Conservation (phyloP, 805 yeast species). For the Candida boidinii region DNA sequence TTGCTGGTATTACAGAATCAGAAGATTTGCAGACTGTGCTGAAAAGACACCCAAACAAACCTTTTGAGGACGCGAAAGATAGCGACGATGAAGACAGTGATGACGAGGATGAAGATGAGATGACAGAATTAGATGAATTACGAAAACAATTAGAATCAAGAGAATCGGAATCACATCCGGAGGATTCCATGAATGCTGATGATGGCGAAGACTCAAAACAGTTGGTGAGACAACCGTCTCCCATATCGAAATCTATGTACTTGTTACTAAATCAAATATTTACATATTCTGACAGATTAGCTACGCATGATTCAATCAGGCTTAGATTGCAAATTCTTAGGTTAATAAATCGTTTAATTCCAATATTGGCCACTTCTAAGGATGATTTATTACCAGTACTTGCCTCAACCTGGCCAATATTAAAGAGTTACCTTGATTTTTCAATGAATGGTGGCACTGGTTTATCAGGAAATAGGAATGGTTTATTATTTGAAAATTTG, state of each 20-base stretch:
- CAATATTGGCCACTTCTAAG: conserved; percentile 43
- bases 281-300: conserved; percentile 56
- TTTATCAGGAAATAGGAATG: no score
- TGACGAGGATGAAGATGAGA: conserved; percentile 21
- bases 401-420: conserved; percentile 46
- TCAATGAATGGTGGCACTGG: no score
- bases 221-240: no score
- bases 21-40: conserved; percentile 9
- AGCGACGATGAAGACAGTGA: conserved; percentile 30
- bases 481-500: no score
- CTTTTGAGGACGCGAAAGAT: conserved; percentile 22
- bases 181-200: no score
- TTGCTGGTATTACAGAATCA: conserved; percentile 3
- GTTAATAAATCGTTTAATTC: conserved; percentile 35
- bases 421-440: no score
- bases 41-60: conserved; percentile 14
- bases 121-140: conserved; percentile 19
- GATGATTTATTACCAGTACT: conserved; percentile 38
- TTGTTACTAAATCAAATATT: conserved; percentile 49
- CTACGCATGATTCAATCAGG: conserved; percentile 57
- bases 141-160: conserved; percentile 7
- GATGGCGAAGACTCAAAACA: no score
- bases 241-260: conserved; percentile 56
- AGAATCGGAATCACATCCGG: conserved; percentile 42
- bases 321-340: conserved; percentile 50